Evolutionary conservation across 2,329 filamentous ascomycete genomes (phyloP).

Genomic region (Trichophyton benhamiae): DNA sequence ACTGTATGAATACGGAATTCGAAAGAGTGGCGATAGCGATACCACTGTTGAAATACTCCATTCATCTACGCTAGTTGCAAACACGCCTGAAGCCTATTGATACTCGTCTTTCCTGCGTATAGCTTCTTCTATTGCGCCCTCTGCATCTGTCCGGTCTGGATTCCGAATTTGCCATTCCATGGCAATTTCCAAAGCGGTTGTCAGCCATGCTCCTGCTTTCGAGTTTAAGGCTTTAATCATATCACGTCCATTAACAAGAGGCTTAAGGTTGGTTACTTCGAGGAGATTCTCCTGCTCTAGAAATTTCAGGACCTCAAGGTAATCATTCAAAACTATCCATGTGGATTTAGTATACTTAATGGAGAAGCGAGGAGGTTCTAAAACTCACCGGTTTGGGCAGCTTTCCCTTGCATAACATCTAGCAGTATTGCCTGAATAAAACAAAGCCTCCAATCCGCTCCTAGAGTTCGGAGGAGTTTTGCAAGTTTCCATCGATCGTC

Average conservation of each 20-base stretch:
- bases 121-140: constrained; percentile 38
- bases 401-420: constrained; percentile 25
- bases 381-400: constrained; percentile 24
- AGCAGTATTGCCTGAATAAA: constrained; percentile 30
- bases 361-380: neutral
- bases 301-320: constrained; percentile 42
- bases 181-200: constrained; percentile 62
- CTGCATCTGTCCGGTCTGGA: constrained; percentile 50
- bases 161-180: constrained; percentile 83
- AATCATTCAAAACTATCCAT: constrained; percentile 35
- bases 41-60: too few relatives aligned
- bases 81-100: neutral
- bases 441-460: constrained; percentile 30
- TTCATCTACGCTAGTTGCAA: neutral
- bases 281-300: constrained; percentile 39
- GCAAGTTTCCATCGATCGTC: constrained; percentile 29
- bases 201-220: constrained; percentile 71
- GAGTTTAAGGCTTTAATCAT: constrained; percentile 55
- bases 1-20: too few relatives aligned
- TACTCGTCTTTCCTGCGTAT: neutral
- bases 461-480: constrained; percentile 25
- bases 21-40: too few relatives aligned
- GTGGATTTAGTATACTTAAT: neutral
- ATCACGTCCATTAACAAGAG: constrained; percentile 61
- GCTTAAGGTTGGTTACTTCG: constrained; percentile 44